Evolutionary conservation across 352 stramenopile genomes (phyloP), one percentile per base, ranked within the genome.

Genomic region (Peronospora destructor): DNA sequence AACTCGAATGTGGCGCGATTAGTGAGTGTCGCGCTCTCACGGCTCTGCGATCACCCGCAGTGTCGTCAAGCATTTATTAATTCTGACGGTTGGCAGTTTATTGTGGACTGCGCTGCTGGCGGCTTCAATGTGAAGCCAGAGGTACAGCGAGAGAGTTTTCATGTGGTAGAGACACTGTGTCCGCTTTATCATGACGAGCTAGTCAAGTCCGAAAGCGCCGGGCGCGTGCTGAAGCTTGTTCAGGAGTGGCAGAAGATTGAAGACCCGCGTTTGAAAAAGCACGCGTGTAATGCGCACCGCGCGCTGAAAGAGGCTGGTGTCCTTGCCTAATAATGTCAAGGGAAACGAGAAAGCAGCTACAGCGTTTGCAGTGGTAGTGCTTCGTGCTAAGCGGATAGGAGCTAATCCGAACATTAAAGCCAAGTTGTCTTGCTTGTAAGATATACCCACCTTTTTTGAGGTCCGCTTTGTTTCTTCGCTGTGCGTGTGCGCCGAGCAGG

Each of bases 81-180:
- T 42, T 93, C 78, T 17, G 71, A 84, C 28, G 80, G 80, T 21
- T 93, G 82, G 82, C 66, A 91, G 57, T 87, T 90, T 52, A 86
- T 93, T 53, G 74, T 93, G 6, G 62, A 84, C 59, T 84, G 71
- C 37, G 82, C 82, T 6, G 77, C 71, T 7, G 81, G 81, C 8
- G 79, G 75, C 8, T 59, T 66, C 6, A 54, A 66, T 44, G 68
- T 93, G 16, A 71, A 75, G 19, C 65, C 77, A 6, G 82, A 93
- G 35, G 71, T 89, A 53, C 82, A 93, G 52, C 77, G 82, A 43
- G 79, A 87, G 49, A 91, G 82, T 68, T 76, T 93, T 53, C 79
- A 84, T 67, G 79, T 93, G 55, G 76, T 93, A 72, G 79, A 89
- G 68, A 86, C 68, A 49, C 71, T 93, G 43, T 91, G 82, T 35